A percentile compares a stretch with the other conserved stretches of the same genome.
Evolutionary conservation across 2,329 filamentous ascomycete genomes (phyloP).

Genomic region (Penicillium sp.): DNA sequence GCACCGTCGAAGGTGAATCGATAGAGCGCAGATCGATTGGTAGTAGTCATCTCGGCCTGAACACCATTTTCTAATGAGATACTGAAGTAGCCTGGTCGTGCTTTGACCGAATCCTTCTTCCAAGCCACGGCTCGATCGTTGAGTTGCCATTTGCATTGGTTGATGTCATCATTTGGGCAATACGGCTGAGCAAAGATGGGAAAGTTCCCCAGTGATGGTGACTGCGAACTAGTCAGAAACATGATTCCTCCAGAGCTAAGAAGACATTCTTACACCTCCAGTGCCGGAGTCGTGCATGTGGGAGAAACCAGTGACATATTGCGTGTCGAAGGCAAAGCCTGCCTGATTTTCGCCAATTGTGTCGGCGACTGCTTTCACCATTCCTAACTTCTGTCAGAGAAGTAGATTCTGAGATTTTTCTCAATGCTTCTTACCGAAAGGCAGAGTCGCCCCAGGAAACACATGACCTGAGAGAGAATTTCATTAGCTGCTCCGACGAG

Average conservation of each 20-base stretch:
- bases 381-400: constrained; percentile 27
- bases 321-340: constrained; percentile 50
- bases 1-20: constrained; percentile 53
- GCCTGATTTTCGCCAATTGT: constrained; percentile 51
- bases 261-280: constrained; percentile 36
- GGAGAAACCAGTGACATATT: constrained; percentile 47
- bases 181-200: constrained; percentile 62
- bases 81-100: constrained; percentile 60
- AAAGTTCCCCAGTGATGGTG: constrained; percentile 65
- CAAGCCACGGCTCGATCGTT: constrained; percentile 46
- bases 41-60: constrained; percentile 60
- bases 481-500: neutral
- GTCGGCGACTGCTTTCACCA: constrained; percentile 53
- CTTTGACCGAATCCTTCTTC: constrained; percentile 47
- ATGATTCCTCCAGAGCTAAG: neutral
- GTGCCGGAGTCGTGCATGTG: constrained; percentile 51
- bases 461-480: constrained; percentile 43
- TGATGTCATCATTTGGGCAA: constrained; percentile 56
- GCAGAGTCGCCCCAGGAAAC: constrained; percentile 51
- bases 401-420: neutral
- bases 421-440: constrained; percentile 38
- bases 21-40: constrained; percentile 61
- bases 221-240: constrained; percentile 11
- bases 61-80: constrained; percentile 55
- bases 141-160: constrained; percentile 57